Evolutionary conservation across 2,329 filamentous ascomycete species (phyloP), one percentile per base, ranked within the genome.

Genomic region (Exserohilum turcica): DNA sequence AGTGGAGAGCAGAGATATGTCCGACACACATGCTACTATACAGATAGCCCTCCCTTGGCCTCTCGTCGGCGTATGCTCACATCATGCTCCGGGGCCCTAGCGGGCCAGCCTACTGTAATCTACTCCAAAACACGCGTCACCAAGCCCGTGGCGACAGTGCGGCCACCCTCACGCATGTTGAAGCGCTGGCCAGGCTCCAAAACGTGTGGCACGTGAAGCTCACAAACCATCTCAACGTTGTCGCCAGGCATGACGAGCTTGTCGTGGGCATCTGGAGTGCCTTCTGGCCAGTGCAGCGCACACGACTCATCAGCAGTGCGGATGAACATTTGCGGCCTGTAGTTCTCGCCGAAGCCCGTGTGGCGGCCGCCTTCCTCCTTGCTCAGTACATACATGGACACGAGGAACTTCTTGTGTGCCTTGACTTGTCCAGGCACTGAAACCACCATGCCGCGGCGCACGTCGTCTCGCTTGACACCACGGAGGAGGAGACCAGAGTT

Each of bases 331-430:
- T 97, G 93, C 45, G 94, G 94, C 74, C 91, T 88, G 85, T 99
- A 99, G 85, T 97, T 95, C 82, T 91, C 84, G 76, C 86, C 85
- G 84, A 99, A 99, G 47, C 93, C 92, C 60, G 90, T 96, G 84
- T 96, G 92, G 69, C 94, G 91, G 72, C 94, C 94, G 81, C 94
- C 94, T 79, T 99, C 94, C 74, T 97, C 94, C 86, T 97, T 97
- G 76, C 86, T 92, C 69, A 99, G 84, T 63, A 97, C 92, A 80
- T 99, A 99, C 81, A 99, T 89, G 63, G 94, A 97, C 68, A 90
- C 85, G 71, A 99, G 81, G 85, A 97, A 97, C 80, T 96, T 89
- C 74, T 84, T 87, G 84, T 95, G 88, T 37, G 93, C 86, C 81
- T 91, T 96, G 77, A 90, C 86, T 68, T 84, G 85, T 70, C 91